Base-by-base conservation (phyloP, 305 asterid species). In the Euphrasia arctica region DNA sequence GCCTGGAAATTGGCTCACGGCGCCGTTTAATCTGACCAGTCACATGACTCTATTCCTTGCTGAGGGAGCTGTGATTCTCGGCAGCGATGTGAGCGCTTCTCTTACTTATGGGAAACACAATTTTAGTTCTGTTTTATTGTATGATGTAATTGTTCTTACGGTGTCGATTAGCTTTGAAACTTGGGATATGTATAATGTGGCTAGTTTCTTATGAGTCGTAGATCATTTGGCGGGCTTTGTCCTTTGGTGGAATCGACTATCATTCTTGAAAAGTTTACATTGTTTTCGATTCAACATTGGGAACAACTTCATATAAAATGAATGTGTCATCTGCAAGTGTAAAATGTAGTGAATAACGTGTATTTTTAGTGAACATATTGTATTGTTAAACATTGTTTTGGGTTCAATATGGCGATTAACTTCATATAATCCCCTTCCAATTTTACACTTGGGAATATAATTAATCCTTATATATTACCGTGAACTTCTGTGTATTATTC, bases 181-280 rank as follows among this genome's bases (percentile, higher is more conserved):
- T 47, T 4, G 52, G 54, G 22, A 49, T 49, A 49, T 49, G 27
- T 0, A 18, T 18, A 25, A 25, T 25, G 27, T 25, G 1, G 27
- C 27, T 49, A 49, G 54, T 49, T 47, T 47, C 2, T n/a, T 13
- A n/a, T 9, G 4, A 49, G 3, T 49, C 55, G 5, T 49, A 49
- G 55, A 49, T 13, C 5, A 49, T 49, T 49, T 49, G 27, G 27
- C 89, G 51, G 92, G 83, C 22, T 29, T 91, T 41, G 96, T 92
- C 89, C 25, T 55, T 83, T 63, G 85, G 84, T 78, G 96, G 87
- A 74, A 85, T 96, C 72, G 34, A 32, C 42, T 56, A 14, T 3
- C 29, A 50, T 42, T 66, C 54, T 34, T 9, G 15, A 58, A 39
- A 32, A 55, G 34, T 0, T 25, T 25, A 25, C 27, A 25, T 25